Evolutionary conservation across 108 stramenopile genomes (phyloP).

Genomic region (Cylindrotheca closterium): DNA sequence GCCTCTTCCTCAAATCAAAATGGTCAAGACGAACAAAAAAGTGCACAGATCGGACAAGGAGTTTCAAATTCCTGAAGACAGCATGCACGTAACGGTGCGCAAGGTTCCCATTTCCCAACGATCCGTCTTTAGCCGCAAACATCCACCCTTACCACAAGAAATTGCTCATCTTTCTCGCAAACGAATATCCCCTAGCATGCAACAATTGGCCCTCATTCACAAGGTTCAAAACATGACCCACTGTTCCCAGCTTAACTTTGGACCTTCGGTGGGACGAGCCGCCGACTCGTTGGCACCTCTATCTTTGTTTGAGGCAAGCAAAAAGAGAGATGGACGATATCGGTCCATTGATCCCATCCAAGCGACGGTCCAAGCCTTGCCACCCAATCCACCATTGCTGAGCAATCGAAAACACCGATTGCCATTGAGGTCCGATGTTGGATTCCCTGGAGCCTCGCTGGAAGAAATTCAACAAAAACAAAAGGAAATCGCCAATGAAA

Average conservation of each 20-base stretch:
- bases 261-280: conserved; percentile 44
- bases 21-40: conserved; percentile 3
- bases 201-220: conserved; percentile 50
- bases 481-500: conserved; percentile 67
- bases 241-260: conserved; percentile 62
- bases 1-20: not conserved
- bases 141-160: conserved; percentile 25
- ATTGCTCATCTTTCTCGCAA: not conserved
- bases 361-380: conserved; percentile 44
- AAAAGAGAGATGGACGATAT: conserved; percentile 54
- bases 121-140: conserved; percentile 48
- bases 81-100: conserved; percentile 44
- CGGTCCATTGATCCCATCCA: conserved; percentile 59
- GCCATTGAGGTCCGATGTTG: conserved; percentile 79
- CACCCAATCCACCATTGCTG: conserved; percentile 55
- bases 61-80: conserved; percentile 28
- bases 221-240: conserved; percentile 25
- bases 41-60: conserved; percentile 2
- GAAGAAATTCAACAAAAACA: conserved; percentile 70
- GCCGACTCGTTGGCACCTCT: conserved; percentile 42
- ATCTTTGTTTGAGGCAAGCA: not conserved
- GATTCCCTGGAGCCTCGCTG: conserved; percentile 64
- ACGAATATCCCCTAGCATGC: conserved; percentile 38
- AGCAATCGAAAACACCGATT: conserved; percentile 62
- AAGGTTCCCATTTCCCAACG: conserved; percentile 46